Conservation (phyloP, 2,329 filamentous ascomycete species). For the Coniochaeta sp. region DNA sequence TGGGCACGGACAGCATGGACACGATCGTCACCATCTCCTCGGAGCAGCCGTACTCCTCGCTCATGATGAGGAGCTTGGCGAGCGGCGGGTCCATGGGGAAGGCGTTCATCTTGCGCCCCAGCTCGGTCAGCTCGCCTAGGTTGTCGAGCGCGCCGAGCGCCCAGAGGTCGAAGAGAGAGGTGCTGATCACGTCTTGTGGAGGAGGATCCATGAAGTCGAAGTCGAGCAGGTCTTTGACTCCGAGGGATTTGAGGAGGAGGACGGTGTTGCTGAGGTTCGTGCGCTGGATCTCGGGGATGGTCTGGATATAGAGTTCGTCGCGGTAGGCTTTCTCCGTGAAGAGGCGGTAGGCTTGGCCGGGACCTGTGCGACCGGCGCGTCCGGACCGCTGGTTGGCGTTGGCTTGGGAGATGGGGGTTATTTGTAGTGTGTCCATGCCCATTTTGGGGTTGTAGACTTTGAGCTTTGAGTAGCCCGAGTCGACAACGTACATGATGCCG, state of each 20-base stretch:
- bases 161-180: constrained; percentile 96
- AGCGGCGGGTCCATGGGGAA: constrained; percentile 98
- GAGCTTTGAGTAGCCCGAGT: constrained; percentile 91
- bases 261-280: constrained; percentile 96
- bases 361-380: constrained; percentile 87
- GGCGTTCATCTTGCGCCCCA: constrained; percentile 89
- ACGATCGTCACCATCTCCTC: constrained; percentile 99
- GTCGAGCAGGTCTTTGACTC: constrained; percentile 87
- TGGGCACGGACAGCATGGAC: constrained; percentile 94
- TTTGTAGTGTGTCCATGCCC: constrained; percentile 98
- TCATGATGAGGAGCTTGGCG: constrained; percentile 89
- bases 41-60: constrained; percentile 82
- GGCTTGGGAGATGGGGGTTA: constrained; percentile 94
- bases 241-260: constrained; percentile 85
- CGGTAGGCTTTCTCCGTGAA: constrained; percentile 93
- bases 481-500: constrained; percentile 98
- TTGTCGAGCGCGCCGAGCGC: constrained; percentile 91
- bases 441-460: constrained; percentile 99
- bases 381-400: constrained; percentile 92
- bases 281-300: constrained; percentile 94
- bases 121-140: constrained; percentile 78
- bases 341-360: constrained; percentile 88
- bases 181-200: constrained; percentile 95
- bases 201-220: constrained; percentile 99
- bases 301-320: constrained; percentile 93